A percentile compares a stretch with the other conserved stretches of the same genome.
Evolutionary conservation across 768 basidiomycete species (phyloP).

Genomic region (Agaricus sinodeliciosus): DNA sequence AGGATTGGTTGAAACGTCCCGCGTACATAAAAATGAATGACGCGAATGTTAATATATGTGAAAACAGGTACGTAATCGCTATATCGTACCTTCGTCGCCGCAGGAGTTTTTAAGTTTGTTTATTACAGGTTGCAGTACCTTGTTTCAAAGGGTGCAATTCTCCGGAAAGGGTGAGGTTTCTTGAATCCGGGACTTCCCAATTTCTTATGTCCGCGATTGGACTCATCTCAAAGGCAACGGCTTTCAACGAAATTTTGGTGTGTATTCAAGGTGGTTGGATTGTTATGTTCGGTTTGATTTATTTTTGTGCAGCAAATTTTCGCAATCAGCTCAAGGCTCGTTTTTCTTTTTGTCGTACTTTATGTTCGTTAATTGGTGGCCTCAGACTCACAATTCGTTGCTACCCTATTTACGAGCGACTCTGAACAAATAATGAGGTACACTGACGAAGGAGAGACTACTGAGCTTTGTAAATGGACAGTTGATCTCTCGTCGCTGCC

Average conservation of each 20-base stretch:
- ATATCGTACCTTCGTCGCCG: conserved; percentile 8
- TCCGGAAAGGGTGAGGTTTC: conserved; percentile 69
- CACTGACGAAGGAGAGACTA: conserved; percentile 76
- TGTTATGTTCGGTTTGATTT: not conserved
- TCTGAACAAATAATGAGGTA: conserved; percentile 74
- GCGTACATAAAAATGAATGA: conserved; percentile 78
- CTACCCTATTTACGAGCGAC: conserved; percentile 76
- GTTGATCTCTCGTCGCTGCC: conserved; percentile 77
- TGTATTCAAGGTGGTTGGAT: conserved; percentile 17
- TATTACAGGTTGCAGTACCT: conserved; percentile 70
- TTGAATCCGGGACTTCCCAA: conserved; percentile 10
- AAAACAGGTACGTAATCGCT: conserved; percentile 56
- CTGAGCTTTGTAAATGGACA: conserved; percentile 80
- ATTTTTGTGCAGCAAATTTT: conserved; percentile 54
- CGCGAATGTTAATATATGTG: conserved; percentile 72
- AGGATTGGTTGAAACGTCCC: conserved; percentile 81
- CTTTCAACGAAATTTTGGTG: conserved; percentile 81
- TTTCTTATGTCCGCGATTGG: conserved; percentile 13
- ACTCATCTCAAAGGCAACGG: conserved; percentile 50
- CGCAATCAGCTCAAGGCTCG: conserved; percentile 51
- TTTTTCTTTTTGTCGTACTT: not conserved
- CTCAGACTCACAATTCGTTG: conserved; percentile 72
- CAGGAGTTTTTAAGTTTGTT: conserved; percentile 21
- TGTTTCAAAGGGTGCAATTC: conserved; percentile 80
- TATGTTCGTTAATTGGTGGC: conserved; percentile 1